These are phyloP conservation scores for Aspergillus pseudoviridinutans DNA, from an alignment of 2,329 filamentous ascomycete species.

Conservation along the genomic window DNA sequence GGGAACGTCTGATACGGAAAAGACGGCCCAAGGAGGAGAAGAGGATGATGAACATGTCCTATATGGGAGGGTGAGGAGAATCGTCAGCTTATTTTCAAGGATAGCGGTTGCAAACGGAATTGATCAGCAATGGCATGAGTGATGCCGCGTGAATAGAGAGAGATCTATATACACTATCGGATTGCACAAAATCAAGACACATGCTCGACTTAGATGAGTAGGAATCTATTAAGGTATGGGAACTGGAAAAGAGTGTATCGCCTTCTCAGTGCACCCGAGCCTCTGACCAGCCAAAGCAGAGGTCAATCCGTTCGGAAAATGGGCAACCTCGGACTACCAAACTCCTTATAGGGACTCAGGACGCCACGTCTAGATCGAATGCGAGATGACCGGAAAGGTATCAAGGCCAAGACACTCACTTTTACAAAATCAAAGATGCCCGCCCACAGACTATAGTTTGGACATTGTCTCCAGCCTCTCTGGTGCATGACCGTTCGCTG, in stretches of 20 bases:
- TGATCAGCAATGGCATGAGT: neutral
- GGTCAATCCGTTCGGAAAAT: conserved; percentile 35
- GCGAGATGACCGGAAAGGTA: conserved; percentile 29
- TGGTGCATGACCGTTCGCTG: conserved; percentile 92
- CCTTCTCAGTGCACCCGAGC: conserved; percentile 10
- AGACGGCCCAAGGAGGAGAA: conserved; percentile 42
- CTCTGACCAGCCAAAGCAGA: conserved; percentile 22
- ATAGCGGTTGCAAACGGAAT: neutral
- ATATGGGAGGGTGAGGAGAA: conserved; percentile 9
- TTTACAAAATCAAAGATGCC: conserved; percentile 78
- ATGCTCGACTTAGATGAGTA: conserved; percentile 4
- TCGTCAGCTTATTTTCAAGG: neutral
- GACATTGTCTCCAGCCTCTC: conserved; percentile 89
- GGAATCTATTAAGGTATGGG: conserved; percentile 3
- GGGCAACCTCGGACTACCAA: conserved; percentile 22
- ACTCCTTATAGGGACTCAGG: conserved; percentile 19
- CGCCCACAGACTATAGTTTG: conserved; percentile 91
- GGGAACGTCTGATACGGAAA: conserved; percentile 33
- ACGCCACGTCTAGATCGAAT: conserved; percentile 23
- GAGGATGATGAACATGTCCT: conserved; percentile 48
- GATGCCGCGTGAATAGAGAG: neutral
- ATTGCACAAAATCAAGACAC: neutral
- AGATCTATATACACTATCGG: conserved; percentile 6
- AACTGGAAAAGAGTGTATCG: conserved; percentile 4
- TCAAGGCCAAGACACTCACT: conserved; percentile 55